A percentile compares a stretch with the other conserved stretches of the same genome.
Evolutionary conservation across 1,284 basidiomycete species (phyloP).

Genomic region (Melampsora abietis-canadensis): DNA sequence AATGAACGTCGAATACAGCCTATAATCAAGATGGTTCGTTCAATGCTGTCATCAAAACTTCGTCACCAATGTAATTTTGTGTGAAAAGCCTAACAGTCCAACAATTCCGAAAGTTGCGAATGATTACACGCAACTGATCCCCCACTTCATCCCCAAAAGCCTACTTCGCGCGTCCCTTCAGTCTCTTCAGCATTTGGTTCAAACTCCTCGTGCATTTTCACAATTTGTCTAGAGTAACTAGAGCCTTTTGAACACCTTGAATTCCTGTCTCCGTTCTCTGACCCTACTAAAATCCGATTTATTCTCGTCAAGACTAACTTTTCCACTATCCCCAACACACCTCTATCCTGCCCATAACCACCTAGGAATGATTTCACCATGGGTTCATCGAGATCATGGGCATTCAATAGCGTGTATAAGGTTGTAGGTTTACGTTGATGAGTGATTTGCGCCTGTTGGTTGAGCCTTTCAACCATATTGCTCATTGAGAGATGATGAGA

Average conservation of each 20-base stretch:
- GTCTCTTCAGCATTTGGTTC: not conserved
- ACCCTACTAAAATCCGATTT: conserved; percentile 49
- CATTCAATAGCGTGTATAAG: conserved; percentile 12
- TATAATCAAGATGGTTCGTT: too few relatives aligned
- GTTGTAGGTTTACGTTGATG: not conserved
- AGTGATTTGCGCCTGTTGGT: not conserved
- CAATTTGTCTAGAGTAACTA: conserved; percentile 50
- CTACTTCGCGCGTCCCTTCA: not conserved
- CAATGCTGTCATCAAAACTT: too few relatives aligned
- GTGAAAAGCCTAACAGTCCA: too few relatives aligned
- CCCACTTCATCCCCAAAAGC: not conserved
- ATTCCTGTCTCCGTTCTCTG: conserved; percentile 5
- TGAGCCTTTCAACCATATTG: not conserved
- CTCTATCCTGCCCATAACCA: conserved; percentile 47
- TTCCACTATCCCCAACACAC: conserved; percentile 50
- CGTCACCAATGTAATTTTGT: too few relatives aligned
- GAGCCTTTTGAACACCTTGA: conserved; percentile 48
- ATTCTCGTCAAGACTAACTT: conserved; percentile 48
- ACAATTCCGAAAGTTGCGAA: too few relatives aligned
- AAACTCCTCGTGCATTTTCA: conserved; percentile 12
- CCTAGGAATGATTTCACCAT: not conserved
- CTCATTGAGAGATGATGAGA: not conserved
- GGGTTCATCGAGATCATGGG: conserved; percentile 24
- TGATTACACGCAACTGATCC: too few relatives aligned
- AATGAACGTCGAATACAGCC: too few relatives aligned